A percentile compares a stretch with the other conserved stretches of the same genome.
These are phyloP conservation scores for Diplodia corticola DNA, from an alignment of 2,329 filamentous ascomycete genomes.

Conservation along the genomic window DNA sequence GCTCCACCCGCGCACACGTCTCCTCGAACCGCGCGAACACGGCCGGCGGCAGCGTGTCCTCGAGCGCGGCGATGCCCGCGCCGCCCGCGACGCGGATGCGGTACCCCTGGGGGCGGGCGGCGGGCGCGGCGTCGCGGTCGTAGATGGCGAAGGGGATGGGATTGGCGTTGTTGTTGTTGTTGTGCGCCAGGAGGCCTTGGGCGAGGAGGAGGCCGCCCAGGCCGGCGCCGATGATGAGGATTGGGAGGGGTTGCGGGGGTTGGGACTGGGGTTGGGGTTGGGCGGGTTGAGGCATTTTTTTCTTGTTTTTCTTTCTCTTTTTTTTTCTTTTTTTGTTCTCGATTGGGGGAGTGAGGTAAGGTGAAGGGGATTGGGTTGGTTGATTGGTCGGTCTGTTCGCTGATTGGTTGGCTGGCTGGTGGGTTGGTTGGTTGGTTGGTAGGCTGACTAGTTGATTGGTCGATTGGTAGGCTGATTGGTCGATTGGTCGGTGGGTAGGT, in stretches of 20 bases:
- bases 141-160: slow-evolving; percentile 38
- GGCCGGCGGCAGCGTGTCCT: neutral
- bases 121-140: slow-evolving; percentile 48
- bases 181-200: slow-evolving; percentile 33
- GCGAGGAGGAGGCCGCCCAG: slow-evolving; percentile 37
- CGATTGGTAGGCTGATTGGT: neutral
- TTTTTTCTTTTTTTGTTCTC: no score
- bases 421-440: neutral
- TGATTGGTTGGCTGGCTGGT: neutral
- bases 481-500: neutral
- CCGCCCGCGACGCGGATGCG: slow-evolving; percentile 47
- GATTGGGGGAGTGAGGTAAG: no score
- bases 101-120: slow-evolving; percentile 64
- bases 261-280: neutral
- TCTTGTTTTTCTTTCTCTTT: neutral
- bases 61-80: slow-evolving; percentile 1
- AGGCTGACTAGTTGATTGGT: no score
- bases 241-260: slow-evolving; percentile 35
- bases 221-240: slow-evolving; percentile 42
- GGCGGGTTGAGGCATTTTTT: no score
- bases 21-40: neutral
- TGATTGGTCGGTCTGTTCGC: no score
- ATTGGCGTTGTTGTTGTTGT: no score
- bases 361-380: no score
- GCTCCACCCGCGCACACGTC: neutral